These are phyloP conservation scores for Triticum turgidum DNA, from an alignment of 176 grass and related monocot genomes.

Conservation along the genomic window DNA sequence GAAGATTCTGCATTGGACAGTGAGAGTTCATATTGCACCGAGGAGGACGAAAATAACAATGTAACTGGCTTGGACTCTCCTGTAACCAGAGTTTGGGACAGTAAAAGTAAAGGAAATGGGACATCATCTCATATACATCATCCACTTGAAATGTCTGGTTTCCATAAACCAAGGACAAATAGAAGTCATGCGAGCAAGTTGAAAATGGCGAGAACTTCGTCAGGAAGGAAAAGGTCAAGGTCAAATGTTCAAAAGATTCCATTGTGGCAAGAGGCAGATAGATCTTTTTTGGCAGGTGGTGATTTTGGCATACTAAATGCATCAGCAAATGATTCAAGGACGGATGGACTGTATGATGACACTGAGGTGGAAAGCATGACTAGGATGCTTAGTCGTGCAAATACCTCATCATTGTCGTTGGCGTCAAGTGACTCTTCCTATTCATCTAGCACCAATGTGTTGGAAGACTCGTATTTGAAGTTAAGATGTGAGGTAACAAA, in stretches of 20 bases:
- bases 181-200: slow-evolving; percentile 58
- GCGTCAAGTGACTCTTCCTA: slow-evolving; percentile 58
- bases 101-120: slow-evolving; percentile 82
- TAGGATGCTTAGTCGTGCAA: slow-evolving; percentile 64
- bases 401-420: slow-evolving; percentile 68
- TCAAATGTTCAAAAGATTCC: slow-evolving; percentile 54
- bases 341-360: slow-evolving; percentile 43
- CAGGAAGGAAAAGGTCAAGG: slow-evolving; percentile 74
- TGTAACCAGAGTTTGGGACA: slow-evolving; percentile 98
- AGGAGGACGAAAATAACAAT: slow-evolving; percentile 71
- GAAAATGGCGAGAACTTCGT: slow-evolving; percentile 53
- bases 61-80: slow-evolving; percentile 91
- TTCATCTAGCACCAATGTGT: slow-evolving; percentile 60
- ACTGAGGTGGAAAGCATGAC: slow-evolving; percentile 54
- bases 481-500: slow-evolving; percentile 87
- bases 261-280: slow-evolving; percentile 71
- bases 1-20: slow-evolving; percentile 65
- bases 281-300: slow-evolving; percentile 55
- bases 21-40: slow-evolving; percentile 67
- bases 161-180: slow-evolving; percentile 60
- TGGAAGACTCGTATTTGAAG: slow-evolving; percentile 90
- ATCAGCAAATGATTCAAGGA: slow-evolving; percentile 49
- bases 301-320: slow-evolving; percentile 56
- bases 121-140: slow-evolving; percentile 77
- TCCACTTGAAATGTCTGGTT: slow-evolving; percentile 80